These are phyloP conservation scores for Coemansia guatemalensis DNA, from an alignment of 192 early-diverging fungal genomes.

Conservation along the genomic window DNA sequence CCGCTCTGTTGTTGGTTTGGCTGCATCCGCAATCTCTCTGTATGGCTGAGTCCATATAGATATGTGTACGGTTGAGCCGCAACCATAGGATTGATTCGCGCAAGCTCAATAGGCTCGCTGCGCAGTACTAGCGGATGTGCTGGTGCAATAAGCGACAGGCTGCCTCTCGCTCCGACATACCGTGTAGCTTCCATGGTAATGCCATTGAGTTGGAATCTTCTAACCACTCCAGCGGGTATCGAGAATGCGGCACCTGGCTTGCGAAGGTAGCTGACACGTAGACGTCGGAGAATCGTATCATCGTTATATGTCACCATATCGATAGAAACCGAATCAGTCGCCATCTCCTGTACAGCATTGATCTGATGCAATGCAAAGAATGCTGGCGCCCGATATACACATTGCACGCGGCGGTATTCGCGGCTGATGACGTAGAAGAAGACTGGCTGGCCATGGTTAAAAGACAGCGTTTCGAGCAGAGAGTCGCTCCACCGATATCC, in stretches of 20 bases:
- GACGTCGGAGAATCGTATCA: conserved; percentile 59
- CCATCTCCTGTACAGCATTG: conserved; percentile 69
- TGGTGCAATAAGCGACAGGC: conserved; percentile 15
- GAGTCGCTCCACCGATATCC: conserved; percentile 71
- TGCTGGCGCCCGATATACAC: conserved; percentile 65
- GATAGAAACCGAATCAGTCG: conserved; percentile 59
- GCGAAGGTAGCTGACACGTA: conserved; percentile 59
- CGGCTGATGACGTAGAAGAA: conserved; percentile 76
- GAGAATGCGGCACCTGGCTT: conserved; percentile 38
- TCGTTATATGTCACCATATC: conserved; percentile 67
- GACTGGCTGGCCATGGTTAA: conserved; percentile 58
- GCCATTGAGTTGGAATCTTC: conserved; percentile 62
- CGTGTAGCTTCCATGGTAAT: conserved; percentile 60
- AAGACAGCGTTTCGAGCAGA: conserved; percentile 69
- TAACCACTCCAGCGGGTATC: conserved; percentile 56
- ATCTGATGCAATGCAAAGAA: conserved; percentile 69
- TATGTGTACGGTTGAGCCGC: conserved; percentile 52
- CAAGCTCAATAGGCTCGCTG: conserved; percentile 54
- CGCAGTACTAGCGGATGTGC: conserved; percentile 47
- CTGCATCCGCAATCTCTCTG: conserved; percentile 37
- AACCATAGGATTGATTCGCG: conserved; percentile 54
- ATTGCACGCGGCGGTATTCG: conserved; percentile 63
- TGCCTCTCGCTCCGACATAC: conserved; percentile 45
- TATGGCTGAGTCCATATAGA: conserved; percentile 52
- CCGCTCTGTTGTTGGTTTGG: conserved; percentile 12